Percentiles rank a stretch among this genome's conserved stretches.
These are phyloP conservation scores for Hericium coralloides DNA, from an alignment of 768 basidiomycete genomes.

Conservation along the genomic window DNA sequence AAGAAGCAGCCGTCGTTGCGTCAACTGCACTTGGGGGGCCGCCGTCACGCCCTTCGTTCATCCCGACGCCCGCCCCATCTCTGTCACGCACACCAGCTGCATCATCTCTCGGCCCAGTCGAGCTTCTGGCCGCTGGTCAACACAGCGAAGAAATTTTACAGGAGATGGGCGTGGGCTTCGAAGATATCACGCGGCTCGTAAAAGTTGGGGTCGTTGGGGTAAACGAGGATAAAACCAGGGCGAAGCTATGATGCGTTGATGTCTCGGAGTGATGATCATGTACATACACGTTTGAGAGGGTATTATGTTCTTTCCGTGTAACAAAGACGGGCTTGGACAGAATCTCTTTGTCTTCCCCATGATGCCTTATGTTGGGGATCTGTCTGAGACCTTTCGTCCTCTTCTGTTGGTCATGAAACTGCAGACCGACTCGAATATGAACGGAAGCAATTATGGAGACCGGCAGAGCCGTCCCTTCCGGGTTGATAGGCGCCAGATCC, in stretches of 20 bases:
- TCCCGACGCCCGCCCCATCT: slow-evolving; percentile 47
- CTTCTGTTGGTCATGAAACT: no score
- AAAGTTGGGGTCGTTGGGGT: slow-evolving; percentile 29
- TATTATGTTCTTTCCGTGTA: no score
- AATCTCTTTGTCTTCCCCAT: no score
- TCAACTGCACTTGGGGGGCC: slow-evolving; percentile 2
- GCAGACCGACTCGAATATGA: no score
- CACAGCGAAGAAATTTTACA: slow-evolving; percentile 46
- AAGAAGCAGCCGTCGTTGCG: slow-evolving; percentile 45
- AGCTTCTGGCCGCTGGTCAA: slow-evolving; percentile 35
- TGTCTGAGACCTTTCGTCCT: no score
- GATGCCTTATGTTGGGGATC: no score
- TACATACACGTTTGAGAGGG: no score
- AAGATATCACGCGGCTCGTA: slow-evolving; percentile 30
- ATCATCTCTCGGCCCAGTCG: slow-evolving; percentile 5
- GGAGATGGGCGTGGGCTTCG: slow-evolving; percentile 41
- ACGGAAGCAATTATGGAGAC: no score
- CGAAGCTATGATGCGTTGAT: background rate
- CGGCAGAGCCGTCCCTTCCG: no score
- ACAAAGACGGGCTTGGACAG: no score
- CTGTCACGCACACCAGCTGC: slow-evolving; percentile 26
- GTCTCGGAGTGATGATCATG: no score
- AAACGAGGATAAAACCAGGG: background rate
- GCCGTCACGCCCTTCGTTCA: slow-evolving; percentile 10
- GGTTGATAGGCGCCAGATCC: no score